Percentiles rank a stretch among this genome's conserved stretches.
phyloP scores from a whole-genome alignment of 371 early-diverging fungal genomes.

The Apophysomyces variabilis region DNA sequence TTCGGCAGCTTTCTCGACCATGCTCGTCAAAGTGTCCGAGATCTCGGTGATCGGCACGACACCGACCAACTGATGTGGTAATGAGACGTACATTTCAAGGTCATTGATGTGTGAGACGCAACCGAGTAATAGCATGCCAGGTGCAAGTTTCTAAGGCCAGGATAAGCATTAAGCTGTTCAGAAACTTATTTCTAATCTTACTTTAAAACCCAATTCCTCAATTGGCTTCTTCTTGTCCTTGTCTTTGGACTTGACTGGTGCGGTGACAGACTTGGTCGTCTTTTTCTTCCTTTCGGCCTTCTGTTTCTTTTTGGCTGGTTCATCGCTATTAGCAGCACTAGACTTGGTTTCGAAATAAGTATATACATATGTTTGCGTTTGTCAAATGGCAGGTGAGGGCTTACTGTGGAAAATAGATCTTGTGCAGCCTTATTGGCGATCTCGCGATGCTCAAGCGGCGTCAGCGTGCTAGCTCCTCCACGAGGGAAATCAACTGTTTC shows the following conservation, averaged over 20 bases:
- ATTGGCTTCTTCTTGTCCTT: constrained; percentile 50
- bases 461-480: constrained; percentile 80
- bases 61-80: constrained; percentile 81
- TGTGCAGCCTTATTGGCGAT: constrained; percentile 73
- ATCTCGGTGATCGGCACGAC: constrained; percentile 82
- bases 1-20: constrained; percentile 70
- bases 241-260: constrained; percentile 5
- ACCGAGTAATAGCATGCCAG: constrained; percentile 79
- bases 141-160: constrained; percentile 57
- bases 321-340: constrained; percentile 15
- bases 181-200: constrained; percentile 15
- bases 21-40: constrained; percentile 62
- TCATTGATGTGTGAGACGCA: constrained; percentile 82
- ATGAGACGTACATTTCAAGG: constrained; percentile 75
- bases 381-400: background rate
- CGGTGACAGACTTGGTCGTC: background rate
- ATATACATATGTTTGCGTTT: background rate
- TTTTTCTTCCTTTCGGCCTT: constrained; percentile 38
- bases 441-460: constrained; percentile 85
- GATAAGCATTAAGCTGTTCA: constrained; percentile 2
- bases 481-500: constrained; percentile 73
- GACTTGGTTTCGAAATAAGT: background rate
- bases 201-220: constrained; percentile 66
- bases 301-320: constrained; percentile 64
- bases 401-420: constrained; percentile 57